Evolutionary conservation across 2,329 filamentous ascomycete genomes (phyloP).

Genomic region (Alternaria brassicicola): DNA sequence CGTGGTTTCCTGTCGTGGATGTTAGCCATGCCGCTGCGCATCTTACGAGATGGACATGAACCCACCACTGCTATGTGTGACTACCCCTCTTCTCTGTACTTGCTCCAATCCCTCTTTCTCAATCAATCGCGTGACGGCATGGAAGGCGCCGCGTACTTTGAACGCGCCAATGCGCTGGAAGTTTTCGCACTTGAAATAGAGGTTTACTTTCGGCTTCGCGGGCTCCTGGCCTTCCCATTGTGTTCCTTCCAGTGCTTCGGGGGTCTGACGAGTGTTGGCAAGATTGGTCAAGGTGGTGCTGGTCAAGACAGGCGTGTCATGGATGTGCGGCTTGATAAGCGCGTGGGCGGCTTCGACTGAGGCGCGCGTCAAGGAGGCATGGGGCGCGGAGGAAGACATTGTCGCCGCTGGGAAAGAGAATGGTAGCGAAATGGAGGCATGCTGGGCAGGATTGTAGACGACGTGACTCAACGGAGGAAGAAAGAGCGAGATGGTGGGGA

Average conservation of each 20-base stretch:
- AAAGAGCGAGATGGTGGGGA: not conserved
- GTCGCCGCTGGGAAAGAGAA: not conserved
- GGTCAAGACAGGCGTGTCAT: slow-evolving; percentile 83
- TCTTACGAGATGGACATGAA: slow-evolving; percentile 4
- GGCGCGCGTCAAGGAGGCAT: slow-evolving; percentile 68
- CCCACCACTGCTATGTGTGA: slow-evolving; percentile 86
- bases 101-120: slow-evolving; percentile 56
- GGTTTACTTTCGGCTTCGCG: slow-evolving; percentile 68
- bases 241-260: slow-evolving; percentile 61
- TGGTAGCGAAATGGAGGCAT: slow-evolving; percentile 6
- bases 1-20: slow-evolving; percentile 76
- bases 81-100: slow-evolving; percentile 69
- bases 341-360: slow-evolving; percentile 75
- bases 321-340: slow-evolving; percentile 76
- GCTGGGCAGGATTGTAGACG: not conserved
- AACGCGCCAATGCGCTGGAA: slow-evolving; percentile 89
- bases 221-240: slow-evolving; percentile 63
- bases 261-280: slow-evolving; percentile 72
- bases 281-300: slow-evolving; percentile 74
- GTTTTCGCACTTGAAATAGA: slow-evolving; percentile 98
- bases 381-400: slow-evolving; percentile 27
- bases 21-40: not conserved
- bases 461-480: not conserved
- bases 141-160: slow-evolving; percentile 89
- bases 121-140: slow-evolving; percentile 76